Percentiles rank a stretch among this genome's conserved stretches.
Conservation (phyloP, 2,329 filamentous ascomycete genomes). For the Talaromyces sp. region DNA sequence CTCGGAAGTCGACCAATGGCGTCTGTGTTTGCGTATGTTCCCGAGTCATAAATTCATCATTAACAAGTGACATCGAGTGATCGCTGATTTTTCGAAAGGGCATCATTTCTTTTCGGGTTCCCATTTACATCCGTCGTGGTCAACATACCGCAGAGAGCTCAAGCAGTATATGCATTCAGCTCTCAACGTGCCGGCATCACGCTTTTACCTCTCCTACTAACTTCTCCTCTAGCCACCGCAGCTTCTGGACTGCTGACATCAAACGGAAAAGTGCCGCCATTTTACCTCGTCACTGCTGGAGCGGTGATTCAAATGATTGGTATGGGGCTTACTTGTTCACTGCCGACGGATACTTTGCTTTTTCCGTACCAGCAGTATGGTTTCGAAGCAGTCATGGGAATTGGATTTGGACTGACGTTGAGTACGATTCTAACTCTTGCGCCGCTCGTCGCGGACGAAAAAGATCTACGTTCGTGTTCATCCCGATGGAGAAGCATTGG, state of each 20-base stretch:
- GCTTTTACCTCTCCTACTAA: conserved; percentile 34
- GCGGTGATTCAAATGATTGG: conserved; percentile 32
- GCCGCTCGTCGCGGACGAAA: conserved; percentile 29
- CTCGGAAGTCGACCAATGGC: conserved; percentile 31
- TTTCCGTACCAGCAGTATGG: conserved; percentile 28
- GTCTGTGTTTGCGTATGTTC: conserved; percentile 34
- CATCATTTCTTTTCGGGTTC: conserved; percentile 27
- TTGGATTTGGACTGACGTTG: conserved; percentile 37
- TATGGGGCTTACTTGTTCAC: conserved; percentile 31
- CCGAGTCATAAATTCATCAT: too few relatives aligned
- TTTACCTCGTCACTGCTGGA: conserved; percentile 31
- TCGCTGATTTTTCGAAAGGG: not conserved
- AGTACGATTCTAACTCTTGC: conserved; percentile 31
- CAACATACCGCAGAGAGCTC: conserved; percentile 37
- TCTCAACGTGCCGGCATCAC: conserved; percentile 32
- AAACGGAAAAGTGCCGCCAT: conserved; percentile 27
- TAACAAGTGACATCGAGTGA: not conserved
- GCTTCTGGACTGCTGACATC: conserved; percentile 29
- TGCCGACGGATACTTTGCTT: conserved; percentile 18
- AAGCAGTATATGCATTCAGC: conserved; percentile 32
- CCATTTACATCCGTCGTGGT: conserved; percentile 22
- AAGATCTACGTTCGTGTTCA: conserved; percentile 28
- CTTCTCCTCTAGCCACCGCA: conserved; percentile 27
- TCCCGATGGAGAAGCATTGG: not conserved
- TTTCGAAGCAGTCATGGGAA: conserved; percentile 37